A percentile compares a stretch with the other conserved stretches of the same genome.
phyloP scores from a whole-genome alignment of 208 protist species.

The Leishmania gerbilli region DNA sequence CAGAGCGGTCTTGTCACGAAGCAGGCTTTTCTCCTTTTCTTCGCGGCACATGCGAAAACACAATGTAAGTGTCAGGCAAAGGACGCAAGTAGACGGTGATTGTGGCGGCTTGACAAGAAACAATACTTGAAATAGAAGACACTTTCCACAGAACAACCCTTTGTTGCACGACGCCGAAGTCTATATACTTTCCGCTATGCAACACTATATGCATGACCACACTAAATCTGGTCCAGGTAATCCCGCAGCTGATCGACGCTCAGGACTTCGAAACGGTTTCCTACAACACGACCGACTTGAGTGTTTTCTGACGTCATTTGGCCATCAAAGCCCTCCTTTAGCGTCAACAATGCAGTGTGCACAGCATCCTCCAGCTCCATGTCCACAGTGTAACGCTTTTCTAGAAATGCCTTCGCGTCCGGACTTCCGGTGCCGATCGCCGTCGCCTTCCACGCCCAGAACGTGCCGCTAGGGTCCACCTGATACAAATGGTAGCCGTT shows the following conservation, averaged over 20 bases:
- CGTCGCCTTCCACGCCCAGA: conserved; percentile 99
- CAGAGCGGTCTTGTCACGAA: background rate
- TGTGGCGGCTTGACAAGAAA: background rate
- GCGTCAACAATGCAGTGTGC: conserved; percentile 98
- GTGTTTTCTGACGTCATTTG: conserved; percentile 98
- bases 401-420: conserved; percentile 98
- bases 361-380: conserved; percentile 99
- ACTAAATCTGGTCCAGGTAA: conserved; percentile 89
- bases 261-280: conserved; percentile 79
- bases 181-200: conserved; percentile 8
- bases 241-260: conserved; percentile 80
- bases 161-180: background rate
- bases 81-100: background rate
- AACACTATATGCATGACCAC: background rate
- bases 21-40: background rate
- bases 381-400: conserved; percentile 98
- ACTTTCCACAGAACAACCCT: background rate
- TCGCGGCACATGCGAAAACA: background rate
- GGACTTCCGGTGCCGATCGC: conserved; percentile 98
- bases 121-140: conserved; percentile 11
- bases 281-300: conserved; percentile 98
- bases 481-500: conserved; percentile 98
- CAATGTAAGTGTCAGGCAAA: background rate
- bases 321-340: conserved; percentile 97
- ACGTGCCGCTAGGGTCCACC: conserved; percentile 99